These are phyloP conservation scores for Grigorovia jiainica DNA, from an alignment of 805 yeast species.

Conservation along the genomic window DNA sequence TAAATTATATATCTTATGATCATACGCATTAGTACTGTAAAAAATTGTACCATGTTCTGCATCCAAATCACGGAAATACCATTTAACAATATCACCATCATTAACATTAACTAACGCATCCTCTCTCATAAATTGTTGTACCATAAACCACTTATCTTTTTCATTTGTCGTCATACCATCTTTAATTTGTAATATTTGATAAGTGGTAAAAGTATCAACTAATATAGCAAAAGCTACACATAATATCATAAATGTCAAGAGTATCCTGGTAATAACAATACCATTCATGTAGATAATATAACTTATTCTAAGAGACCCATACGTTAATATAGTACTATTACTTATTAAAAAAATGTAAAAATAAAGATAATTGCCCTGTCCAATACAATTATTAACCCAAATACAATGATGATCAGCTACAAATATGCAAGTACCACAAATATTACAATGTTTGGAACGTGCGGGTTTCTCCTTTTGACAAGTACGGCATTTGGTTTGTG, in stretches of 20 bases:
- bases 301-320: constrained; percentile 32
- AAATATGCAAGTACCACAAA: constrained; percentile 54
- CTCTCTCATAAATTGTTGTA: constrained; percentile 41
- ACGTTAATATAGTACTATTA: constrained; percentile 36
- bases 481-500: constrained; percentile 40
- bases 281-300: constrained; percentile 5
- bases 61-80: constrained; percentile 11
- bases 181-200: constrained; percentile 42
- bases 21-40: constrained; percentile 27
- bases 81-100: constrained; percentile 7
- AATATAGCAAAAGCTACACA: constrained; percentile 37
- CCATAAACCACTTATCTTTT: constrained; percentile 57
- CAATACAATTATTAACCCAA: constrained; percentile 70
- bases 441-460: constrained; percentile 64
- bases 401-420: constrained; percentile 68
- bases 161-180: constrained; percentile 74
- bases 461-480: constrained; percentile 61
- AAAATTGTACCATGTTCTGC: constrained; percentile 4
- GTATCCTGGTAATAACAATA: constrained; percentile 11
- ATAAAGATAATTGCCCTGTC: constrained; percentile 52
- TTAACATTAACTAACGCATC: constrained; percentile 27
- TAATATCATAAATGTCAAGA: constrained; percentile 35
- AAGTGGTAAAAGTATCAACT: constrained; percentile 34
- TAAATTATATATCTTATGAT: constrained; percentile 12
- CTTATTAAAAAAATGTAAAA: constrained; percentile 47